Evolutionary conservation across 495 filamentous ascomycete genomes (phyloP).

Genomic region (Chaetomidium leptoderma): DNA sequence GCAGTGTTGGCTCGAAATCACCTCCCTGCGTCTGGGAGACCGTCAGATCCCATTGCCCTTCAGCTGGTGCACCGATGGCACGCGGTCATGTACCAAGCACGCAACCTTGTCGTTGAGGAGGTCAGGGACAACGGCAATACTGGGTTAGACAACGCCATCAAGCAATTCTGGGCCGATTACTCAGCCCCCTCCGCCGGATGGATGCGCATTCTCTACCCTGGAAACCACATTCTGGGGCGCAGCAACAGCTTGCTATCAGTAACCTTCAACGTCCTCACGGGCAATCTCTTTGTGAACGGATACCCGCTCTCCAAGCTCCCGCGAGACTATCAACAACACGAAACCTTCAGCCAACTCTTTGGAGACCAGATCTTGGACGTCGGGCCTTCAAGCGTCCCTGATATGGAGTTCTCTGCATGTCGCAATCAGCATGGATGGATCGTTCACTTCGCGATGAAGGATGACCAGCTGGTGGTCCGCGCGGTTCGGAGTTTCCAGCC

Average conservation of each 20-base stretch:
- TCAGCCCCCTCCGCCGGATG: background rate
- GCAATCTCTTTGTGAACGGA: no score
- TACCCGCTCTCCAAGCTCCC: no score
- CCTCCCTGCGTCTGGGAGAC: constrained; percentile 6
- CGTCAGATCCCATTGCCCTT: constrained; percentile 2
- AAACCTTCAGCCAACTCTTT: constrained; percentile 35
- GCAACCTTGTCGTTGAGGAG: background rate
- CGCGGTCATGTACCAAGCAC: constrained; percentile 12
- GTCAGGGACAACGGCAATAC: background rate
- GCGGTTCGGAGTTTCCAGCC: background rate
- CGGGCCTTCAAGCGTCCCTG: constrained; percentile 40
- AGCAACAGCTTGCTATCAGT: no score
- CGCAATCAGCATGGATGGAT: constrained; percentile 20
- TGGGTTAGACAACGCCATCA: constrained; percentile 15
- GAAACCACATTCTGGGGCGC: constrained; percentile 7
- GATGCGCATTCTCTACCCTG: background rate
- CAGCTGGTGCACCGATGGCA: constrained; percentile 16
- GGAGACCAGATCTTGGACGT: constrained; percentile 42
- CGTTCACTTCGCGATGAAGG: constrained; percentile 21
- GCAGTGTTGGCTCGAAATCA: constrained; percentile 14
- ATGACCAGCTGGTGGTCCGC: constrained; percentile 9
- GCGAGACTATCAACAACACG: no score
- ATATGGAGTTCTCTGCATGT: constrained; percentile 44
- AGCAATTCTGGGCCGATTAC: constrained; percentile 17
- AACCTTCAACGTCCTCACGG: constrained; percentile 54